Conservation (phyloP, 306 rosid species). For the Castanea sativa region DNA sequence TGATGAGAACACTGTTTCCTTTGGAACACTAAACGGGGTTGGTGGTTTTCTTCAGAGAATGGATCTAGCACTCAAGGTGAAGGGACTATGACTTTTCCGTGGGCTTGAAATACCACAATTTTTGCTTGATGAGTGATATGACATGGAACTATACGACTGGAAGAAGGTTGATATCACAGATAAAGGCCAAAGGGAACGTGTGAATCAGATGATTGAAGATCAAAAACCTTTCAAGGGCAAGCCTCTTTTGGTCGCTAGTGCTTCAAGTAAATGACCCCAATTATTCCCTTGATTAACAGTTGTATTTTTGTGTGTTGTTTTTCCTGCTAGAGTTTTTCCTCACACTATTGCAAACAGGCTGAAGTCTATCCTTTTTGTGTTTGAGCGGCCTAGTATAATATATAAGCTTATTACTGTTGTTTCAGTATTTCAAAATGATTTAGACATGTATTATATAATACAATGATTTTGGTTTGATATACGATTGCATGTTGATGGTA, state of each 20-base stretch:
- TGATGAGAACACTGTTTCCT: conserved; percentile 78
- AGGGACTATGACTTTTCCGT: conserved; percentile 91
- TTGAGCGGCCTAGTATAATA: neutral
- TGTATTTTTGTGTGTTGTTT: conserved; percentile 22
- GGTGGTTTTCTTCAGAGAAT: conserved; percentile 87
- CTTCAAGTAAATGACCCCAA: conserved; percentile 52
- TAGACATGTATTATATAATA: conserved; percentile 6
- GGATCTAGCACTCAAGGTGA: conserved; percentile 94
- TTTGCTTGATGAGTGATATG: conserved; percentile 79
- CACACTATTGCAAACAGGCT: neutral
- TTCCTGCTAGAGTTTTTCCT: conserved; percentile 16
- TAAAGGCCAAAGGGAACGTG: conserved; percentile 80
- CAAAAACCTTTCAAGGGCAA: conserved; percentile 81
- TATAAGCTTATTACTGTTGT: neutral
- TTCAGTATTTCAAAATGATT: neutral
- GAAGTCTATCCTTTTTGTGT: neutral
- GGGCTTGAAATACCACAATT: conserved; percentile 58
- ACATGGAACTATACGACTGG: conserved; percentile 90
- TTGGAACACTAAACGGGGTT: conserved; percentile 81
- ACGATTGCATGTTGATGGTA: neutral
- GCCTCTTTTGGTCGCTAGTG: conserved; percentile 79
- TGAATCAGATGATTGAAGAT: conserved; percentile 76
- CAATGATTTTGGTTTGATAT: neutral
- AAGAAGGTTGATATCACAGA: conserved; percentile 66
- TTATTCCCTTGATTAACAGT: neutral